Evolutionary conservation across 2,329 filamentous ascomycete genomes (phyloP).

Genomic region (Harringtonia aguacate): DNA sequence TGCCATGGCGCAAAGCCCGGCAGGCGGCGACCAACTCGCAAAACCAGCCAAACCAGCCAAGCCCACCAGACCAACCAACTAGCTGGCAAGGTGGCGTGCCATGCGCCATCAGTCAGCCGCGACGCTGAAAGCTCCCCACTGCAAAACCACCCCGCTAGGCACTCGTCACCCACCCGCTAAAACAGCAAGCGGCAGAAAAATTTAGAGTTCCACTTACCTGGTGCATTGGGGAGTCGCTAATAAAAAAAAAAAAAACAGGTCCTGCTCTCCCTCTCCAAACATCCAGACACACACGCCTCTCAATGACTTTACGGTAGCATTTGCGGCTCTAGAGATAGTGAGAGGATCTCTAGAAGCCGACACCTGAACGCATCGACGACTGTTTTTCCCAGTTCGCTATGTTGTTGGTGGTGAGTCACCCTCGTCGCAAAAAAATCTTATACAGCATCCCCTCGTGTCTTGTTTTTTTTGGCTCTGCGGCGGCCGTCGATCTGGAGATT

Average conservation of each 20-base stretch:
- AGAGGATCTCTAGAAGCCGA: constrained; percentile 66
- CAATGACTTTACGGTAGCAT: constrained; percentile 61
- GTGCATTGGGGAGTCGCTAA: neutral
- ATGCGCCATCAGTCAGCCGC: too few relatives aligned
- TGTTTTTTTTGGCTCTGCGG: too few relatives aligned
- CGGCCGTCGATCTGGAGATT: too few relatives aligned
- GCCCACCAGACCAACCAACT: too few relatives aligned
- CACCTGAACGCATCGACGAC: constrained; percentile 19
- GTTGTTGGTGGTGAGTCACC: constrained; percentile 24
- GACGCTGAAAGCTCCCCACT: neutral
- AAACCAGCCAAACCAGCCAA: too few relatives aligned
- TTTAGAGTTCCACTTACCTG: neutral
- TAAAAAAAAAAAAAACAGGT: constrained; percentile 1
- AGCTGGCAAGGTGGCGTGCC: too few relatives aligned
- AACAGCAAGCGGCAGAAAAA: neutral
- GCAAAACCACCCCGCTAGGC: neutral
- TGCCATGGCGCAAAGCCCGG: too few relatives aligned
- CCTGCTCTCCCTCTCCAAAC: constrained; percentile 1
- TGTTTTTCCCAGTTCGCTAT: constrained; percentile 16
- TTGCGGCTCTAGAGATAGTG: constrained; percentile 67
- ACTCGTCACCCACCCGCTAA: constrained; percentile 7
- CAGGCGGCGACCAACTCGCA: too few relatives aligned
- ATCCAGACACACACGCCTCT: constrained; percentile 14
- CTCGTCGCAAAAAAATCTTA: neutral
- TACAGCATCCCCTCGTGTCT: too few relatives aligned